phyloP scores from a whole-genome alignment of 1,284 basidiomycete genomes.

The Vanrija sp. region DNA sequence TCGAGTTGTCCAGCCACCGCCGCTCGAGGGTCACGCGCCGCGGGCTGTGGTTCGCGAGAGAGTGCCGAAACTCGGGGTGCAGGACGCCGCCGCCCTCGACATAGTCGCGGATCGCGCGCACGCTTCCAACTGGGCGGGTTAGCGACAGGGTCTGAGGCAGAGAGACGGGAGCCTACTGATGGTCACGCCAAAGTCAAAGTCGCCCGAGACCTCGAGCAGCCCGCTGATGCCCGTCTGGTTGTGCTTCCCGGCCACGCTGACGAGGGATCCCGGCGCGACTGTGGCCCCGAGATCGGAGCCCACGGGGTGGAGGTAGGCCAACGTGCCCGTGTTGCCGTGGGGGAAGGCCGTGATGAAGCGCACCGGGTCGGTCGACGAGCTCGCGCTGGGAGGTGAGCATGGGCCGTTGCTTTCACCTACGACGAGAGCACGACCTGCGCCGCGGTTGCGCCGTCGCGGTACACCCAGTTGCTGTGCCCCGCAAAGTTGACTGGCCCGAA shows the following conservation, averaged over 20 bases:
- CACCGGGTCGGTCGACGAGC: slow-evolving; percentile 33
- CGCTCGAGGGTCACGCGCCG: slow-evolving; percentile 47
- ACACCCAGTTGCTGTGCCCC: slow-evolving; percentile 51
- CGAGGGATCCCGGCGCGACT: slow-evolving; percentile 25
- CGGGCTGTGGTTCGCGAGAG: slow-evolving; percentile 43
- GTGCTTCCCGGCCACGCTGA: slow-evolving; percentile 16
- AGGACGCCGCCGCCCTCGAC: slow-evolving; percentile 37
- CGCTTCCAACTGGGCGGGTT: slow-evolving; percentile 44
- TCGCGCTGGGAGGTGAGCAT: slow-evolving; percentile 24
- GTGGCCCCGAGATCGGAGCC: slow-evolving; percentile 22
- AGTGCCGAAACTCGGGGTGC: slow-evolving; percentile 52
- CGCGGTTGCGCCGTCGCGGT: slow-evolving; percentile 48
- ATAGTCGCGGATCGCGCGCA: slow-evolving; percentile 51
- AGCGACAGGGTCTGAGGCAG: too few relatives aligned
- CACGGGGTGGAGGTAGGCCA: slow-evolving; percentile 48
- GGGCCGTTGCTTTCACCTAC: not conserved
- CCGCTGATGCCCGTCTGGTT: slow-evolving; percentile 50
- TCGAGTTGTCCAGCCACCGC: slow-evolving; percentile 50
- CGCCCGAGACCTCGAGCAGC: slow-evolving; percentile 40
- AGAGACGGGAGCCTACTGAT: slow-evolving; percentile 27
- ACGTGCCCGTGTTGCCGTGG: slow-evolving; percentile 50
- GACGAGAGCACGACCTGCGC: slow-evolving; percentile 48
- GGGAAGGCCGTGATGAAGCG: slow-evolving; percentile 52
- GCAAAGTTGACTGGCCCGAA: slow-evolving; percentile 41
- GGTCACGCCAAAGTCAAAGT: slow-evolving; percentile 49